These are phyloP conservation scores for Zygotorulaspora mrakii DNA, from an alignment of 1,139 yeast genomes.

Conservation along the genomic window DNA sequence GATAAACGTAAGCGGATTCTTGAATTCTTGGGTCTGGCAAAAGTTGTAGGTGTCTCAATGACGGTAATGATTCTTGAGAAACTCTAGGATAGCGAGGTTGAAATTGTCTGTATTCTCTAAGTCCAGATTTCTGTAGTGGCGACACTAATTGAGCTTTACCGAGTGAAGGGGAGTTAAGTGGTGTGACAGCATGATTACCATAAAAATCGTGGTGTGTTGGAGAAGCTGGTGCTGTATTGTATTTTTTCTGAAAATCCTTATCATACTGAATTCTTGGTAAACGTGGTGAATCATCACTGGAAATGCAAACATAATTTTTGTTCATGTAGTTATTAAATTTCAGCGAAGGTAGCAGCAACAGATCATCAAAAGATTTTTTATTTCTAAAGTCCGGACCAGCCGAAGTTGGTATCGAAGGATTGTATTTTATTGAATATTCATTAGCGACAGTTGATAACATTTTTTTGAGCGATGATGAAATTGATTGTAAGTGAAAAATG, in stretches of 20 bases:
- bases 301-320: slow-evolving; percentile 12
- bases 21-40: slow-evolving; percentile 33
- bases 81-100: slow-evolving; percentile 3
- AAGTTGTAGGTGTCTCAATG: slow-evolving; percentile 33
- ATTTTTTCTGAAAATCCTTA: slow-evolving; percentile 17
- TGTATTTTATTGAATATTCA: slow-evolving; percentile 12
- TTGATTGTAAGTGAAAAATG: slow-evolving; percentile 7
- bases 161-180: slow-evolving; percentile 25
- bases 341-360: slow-evolving; percentile 15
- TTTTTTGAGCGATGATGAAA: slow-evolving; percentile 1
- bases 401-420: slow-evolving; percentile 11
- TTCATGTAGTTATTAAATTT: slow-evolving; percentile 14
- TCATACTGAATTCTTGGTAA: slow-evolving; percentile 8
- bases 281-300: slow-evolving; percentile 8
- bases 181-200: slow-evolving; percentile 21
- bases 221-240: slow-evolving; percentile 35
- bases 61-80: slow-evolving; percentile 25
- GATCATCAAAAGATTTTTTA: slow-evolving; percentile 23
- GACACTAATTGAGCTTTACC: slow-evolving; percentile 15
- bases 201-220: slow-evolving; percentile 20
- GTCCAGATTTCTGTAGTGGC: neutral
- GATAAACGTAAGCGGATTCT: slow-evolving; percentile 32
- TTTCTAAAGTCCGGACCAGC: slow-evolving; percentile 19
- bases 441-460: slow-evolving; percentile 14
- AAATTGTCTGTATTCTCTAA: slow-evolving; percentile 2